These are phyloP conservation scores for Glycine latifolia DNA, from an alignment of 306 rosid genomes.

Conservation along the genomic window DNA sequence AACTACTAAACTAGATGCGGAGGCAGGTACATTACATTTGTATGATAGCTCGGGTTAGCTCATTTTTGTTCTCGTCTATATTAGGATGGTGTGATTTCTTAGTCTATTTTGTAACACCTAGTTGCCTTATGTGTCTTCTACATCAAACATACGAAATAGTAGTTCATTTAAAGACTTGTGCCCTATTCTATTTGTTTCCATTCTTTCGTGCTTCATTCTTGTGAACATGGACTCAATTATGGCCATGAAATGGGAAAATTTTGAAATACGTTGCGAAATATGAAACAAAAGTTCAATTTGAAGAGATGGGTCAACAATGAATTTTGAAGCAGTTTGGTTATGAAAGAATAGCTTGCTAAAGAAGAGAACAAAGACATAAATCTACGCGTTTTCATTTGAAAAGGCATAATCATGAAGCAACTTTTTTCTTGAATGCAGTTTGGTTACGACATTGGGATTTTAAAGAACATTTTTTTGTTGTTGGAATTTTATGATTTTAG, in stretches of 20 bases:
- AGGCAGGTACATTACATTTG: too few species aligned
- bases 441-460: too few species aligned
- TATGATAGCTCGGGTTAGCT: not conserved
- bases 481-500: too few species aligned
- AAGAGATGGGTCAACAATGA: not conserved
- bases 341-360: not conserved
- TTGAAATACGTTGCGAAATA: not conserved
- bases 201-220: constrained; percentile 17
- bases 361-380: not conserved
- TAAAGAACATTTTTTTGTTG: too few species aligned
- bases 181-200: not conserved
- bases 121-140: constrained; percentile 11
- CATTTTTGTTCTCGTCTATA: constrained; percentile 40
- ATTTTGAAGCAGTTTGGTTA: not conserved
- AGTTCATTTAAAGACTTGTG: not conserved
- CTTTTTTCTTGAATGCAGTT: not conserved
- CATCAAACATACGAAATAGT: not conserved
- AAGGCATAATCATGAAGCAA: not conserved
- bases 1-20: too few species aligned
- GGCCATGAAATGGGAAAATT: not conserved
- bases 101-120: constrained; percentile 23
- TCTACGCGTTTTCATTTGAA: constrained; percentile 4
- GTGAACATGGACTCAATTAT: constrained; percentile 20
- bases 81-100: constrained; percentile 24
- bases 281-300: not conserved